phyloP scores from a whole-genome alignment of 805 yeast genomes.

The Sugiyamaella qingdaonensis region DNA sequence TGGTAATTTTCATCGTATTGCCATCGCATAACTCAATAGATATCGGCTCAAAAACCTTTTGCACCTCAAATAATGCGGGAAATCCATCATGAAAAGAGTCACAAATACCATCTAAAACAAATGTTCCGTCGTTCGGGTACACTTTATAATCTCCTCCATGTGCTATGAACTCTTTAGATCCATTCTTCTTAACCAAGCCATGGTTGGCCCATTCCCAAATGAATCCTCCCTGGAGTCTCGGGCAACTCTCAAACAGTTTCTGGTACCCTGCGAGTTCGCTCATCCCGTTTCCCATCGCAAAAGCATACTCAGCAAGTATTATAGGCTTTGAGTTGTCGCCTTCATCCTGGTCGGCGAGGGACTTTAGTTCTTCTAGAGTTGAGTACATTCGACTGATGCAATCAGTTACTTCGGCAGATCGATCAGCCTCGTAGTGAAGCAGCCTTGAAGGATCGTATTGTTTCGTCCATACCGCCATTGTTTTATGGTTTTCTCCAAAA shows the following conservation, averaged over 20 bases:
- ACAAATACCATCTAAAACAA: conserved; percentile 34
- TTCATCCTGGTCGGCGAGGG: conserved; percentile 14
- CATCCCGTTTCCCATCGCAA: conserved; percentile 40
- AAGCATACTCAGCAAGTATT: conserved; percentile 37
- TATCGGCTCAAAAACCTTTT: conserved; percentile 31
- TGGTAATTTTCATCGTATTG: background rate
- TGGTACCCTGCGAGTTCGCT: conserved; percentile 34
- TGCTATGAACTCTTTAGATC: conserved; percentile 13
- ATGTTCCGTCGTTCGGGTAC: conserved; percentile 34
- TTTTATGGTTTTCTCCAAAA: conserved; percentile 32
- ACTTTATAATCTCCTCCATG: conserved; percentile 35
- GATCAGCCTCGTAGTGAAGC: conserved; percentile 36
- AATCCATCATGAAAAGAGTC: conserved; percentile 34
- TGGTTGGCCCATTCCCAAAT: conserved; percentile 41
- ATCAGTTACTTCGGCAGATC: conserved; percentile 30
- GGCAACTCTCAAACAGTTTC: conserved; percentile 30
- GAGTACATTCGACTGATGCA: conserved; percentile 35
- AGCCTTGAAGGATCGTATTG: conserved; percentile 30
- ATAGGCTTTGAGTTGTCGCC: conserved; percentile 28
- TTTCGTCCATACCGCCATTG: conserved; percentile 29
- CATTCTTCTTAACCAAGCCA: conserved; percentile 25
- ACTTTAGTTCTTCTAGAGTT: conserved; percentile 16
- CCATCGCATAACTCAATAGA: conserved; percentile 16
- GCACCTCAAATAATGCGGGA: conserved; percentile 33
- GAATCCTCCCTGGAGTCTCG: conserved; percentile 35